A percentile compares a stretch with the other conserved stretches of the same genome.
These are phyloP conservation scores for Cutaneotrichosporon spelunceum DNA, from an alignment of 1,284 basidiomycete species.

Conservation along the genomic window DNA sequence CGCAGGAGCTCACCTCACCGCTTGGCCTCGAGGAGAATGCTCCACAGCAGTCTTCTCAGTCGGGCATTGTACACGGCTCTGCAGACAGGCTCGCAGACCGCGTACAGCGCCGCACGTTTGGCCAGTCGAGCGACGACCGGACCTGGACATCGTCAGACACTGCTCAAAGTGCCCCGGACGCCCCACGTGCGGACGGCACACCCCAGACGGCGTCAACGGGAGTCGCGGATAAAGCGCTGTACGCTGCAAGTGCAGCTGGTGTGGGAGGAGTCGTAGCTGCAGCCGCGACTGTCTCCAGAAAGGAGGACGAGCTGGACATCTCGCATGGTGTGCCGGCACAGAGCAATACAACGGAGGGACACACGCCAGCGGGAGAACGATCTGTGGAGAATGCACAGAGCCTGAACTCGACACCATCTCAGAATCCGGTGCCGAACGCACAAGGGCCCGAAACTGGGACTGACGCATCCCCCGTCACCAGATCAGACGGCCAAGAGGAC, in stretches of 20 bases:
- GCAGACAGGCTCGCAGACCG: neutral
- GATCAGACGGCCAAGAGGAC: too few relatives aligned
- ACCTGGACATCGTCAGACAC: neutral
- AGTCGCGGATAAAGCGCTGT: neutral
- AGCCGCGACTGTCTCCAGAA: neutral
- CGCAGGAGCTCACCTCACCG: neutral
- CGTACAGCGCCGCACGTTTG: neutral
- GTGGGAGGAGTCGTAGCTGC: neutral
- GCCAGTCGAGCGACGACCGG: neutral
- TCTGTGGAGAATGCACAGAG: neutral
- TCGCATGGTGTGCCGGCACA: neutral
- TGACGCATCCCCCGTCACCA: too few relatives aligned
- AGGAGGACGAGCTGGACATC: neutral
- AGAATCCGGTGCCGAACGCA: neutral
- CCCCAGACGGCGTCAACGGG: neutral
- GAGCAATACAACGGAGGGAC: neutral
- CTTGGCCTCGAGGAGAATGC: neutral
- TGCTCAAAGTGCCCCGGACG: neutral
- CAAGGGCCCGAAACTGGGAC: too few relatives aligned
- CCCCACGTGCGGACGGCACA: neutral
- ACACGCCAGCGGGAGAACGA: neutral
- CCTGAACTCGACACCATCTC: neutral
- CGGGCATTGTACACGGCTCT: neutral
- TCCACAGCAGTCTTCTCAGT: neutral
- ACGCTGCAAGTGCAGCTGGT: neutral